Evolutionary conservation across 2,329 filamentous ascomycete genomes (phyloP).

Genomic region (Clonostachys rhizophaga): DNA sequence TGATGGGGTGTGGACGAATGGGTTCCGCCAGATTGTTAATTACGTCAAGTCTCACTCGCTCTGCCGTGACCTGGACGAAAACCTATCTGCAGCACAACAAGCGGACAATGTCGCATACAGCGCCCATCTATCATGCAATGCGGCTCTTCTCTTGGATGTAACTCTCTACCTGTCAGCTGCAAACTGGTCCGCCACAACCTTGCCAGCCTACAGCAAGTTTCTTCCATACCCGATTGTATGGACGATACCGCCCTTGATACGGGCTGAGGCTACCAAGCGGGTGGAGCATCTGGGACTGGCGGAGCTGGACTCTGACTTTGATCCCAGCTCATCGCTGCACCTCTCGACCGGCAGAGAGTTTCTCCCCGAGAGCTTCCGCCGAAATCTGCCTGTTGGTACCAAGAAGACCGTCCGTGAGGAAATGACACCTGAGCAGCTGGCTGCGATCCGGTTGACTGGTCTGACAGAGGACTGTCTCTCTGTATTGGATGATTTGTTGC

Average conservation of each 20-base stretch:
- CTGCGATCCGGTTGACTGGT: constrained; percentile 71
- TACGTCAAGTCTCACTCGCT: constrained; percentile 41
- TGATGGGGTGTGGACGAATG: constrained; percentile 47
- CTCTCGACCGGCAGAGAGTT: constrained; percentile 27
- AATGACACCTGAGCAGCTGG: constrained; percentile 66
- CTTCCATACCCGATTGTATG: constrained; percentile 87
- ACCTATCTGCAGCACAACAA: constrained; percentile 28
- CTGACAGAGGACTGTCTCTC: constrained; percentile 67
- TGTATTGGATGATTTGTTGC: constrained; percentile 42
- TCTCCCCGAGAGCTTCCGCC: constrained; percentile 31
- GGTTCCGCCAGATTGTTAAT: constrained; percentile 56
- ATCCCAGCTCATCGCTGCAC: constrained; percentile 27
- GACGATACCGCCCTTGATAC: constrained; percentile 71
- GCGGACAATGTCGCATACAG: constrained; percentile 49
- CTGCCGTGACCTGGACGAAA: constrained; percentile 28
- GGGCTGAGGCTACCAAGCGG: constrained; percentile 63
- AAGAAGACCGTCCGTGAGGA: constrained; percentile 56
- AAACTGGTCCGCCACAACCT: constrained; percentile 76
- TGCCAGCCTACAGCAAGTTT: constrained; percentile 74
- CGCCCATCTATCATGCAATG: constrained; percentile 69
- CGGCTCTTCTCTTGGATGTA: constrained; percentile 76
- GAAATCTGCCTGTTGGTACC: constrained; percentile 29
- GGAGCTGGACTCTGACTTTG: constrained; percentile 58
- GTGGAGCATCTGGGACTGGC: constrained; percentile 68
- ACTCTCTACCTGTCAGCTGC: constrained; percentile 86